Evolutionary conservation across 345 rosid species (phyloP), one percentile per base, ranked within the genome.

Genomic region (Capsella bursapastoris): DNA sequence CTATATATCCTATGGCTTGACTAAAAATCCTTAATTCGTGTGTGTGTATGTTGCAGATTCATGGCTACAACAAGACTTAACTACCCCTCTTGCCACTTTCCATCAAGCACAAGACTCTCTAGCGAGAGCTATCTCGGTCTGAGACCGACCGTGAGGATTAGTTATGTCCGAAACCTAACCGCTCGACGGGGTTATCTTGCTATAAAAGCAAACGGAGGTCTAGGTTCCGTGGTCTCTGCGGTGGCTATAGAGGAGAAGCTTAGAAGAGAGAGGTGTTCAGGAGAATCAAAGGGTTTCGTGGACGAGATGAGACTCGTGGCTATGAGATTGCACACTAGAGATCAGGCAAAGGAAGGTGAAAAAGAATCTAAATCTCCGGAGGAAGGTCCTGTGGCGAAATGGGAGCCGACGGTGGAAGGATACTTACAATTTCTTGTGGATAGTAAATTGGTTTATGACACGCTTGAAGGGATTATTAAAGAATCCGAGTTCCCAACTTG

Each of bases 231-330:
- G 49, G 49, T 45, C 18, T 14, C 8, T 45, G 49, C 49, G 16
- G 49, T 16, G 7, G 49, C 49, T 45, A n/a, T 45, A n/a, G n/a
- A n/a, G 52, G 52, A 48, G 52, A 48, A 15, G 52, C 25, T 5
- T 7, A n/a, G 4, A 48, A 48, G 9, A 48, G 16, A 15, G 52
- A 48, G 1, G 27, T 48, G 16, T 48, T 5, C 52, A 48, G 52
- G 25, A 48, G 92, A 88, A 86, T 81, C 91, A 1, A 90, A 88
- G 66, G 94, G 98, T 43, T 90, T 92, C 77, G 91, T 88, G 64
- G 96, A 90, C 80, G 98, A 92, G 88, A 87, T 92, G 94, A 87
- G 92, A 78, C 87, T 84, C 41, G 94, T 87, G 73, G 97, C 97
- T 10, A 91, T 91, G 97, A 87, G 82, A 66, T 66, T 87, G 82